Percentiles rank a stretch among this genome's conserved stretches.
Evolutionary conservation across 129 eudicot genomes (phyloP).

Genomic region (Centrapalus pauciflorus): DNA sequence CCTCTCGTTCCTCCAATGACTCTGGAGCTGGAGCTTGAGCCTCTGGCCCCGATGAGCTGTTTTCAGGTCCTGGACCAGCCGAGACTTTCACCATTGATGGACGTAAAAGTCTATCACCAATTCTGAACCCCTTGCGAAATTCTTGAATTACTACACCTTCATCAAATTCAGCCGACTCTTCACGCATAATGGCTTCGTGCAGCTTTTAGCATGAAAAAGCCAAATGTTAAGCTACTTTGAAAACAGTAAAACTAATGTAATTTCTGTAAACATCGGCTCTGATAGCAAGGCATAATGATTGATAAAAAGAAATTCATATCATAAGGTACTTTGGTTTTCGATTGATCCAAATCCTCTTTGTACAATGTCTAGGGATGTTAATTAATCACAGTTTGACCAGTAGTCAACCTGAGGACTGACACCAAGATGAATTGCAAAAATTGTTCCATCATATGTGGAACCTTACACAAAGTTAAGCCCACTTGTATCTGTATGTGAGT

Average conservation of each 20-base stretch:
- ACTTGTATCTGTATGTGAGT: constrained; percentile 38
- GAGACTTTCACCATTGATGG: constrained; percentile 95
- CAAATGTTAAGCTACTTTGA: constrained; percentile 20
- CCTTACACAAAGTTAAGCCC: constrained; percentile 19
- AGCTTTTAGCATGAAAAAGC: constrained; percentile 45
- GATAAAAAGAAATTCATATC: constrained; percentile 3
- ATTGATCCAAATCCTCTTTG: background rate
- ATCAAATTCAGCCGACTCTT: constrained; percentile 63
- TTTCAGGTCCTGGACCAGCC: constrained; percentile 78
- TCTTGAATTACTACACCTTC: constrained; percentile 71
- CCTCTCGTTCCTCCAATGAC: constrained; percentile 25
- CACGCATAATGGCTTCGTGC: constrained; percentile 86
- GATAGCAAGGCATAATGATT: background rate
- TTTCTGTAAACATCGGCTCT: background rate
- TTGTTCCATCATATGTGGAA: constrained; percentile 9
- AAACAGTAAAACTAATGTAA: background rate
- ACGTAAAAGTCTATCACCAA: constrained; percentile 74
- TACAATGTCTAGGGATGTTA: too few species aligned
- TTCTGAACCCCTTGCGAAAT: constrained; percentile 64
- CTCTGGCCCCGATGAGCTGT: constrained; percentile 18
- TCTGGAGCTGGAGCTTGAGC: constrained; percentile 22
- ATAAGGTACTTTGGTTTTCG: constrained; percentile 1
- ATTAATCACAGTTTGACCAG: too few species aligned
- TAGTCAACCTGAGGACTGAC: background rate
- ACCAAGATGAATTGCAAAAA: constrained; percentile 5